Evolutionary conservation across 208 protist genomes (phyloP), one percentile per base, ranked within the genome.

Genomic region (Acanthamoeba sp.): DNA sequence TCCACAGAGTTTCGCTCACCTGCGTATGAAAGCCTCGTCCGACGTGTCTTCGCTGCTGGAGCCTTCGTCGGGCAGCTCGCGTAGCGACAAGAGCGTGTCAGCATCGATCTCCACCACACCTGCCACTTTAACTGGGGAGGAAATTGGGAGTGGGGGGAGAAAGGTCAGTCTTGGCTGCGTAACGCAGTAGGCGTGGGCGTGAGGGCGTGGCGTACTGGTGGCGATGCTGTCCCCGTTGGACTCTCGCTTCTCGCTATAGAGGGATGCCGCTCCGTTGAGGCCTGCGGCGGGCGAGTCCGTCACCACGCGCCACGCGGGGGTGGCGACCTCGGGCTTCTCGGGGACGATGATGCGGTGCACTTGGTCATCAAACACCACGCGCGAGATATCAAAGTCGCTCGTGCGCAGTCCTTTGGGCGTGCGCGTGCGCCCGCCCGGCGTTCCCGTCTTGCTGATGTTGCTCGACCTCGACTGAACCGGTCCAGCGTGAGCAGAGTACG

Each of bases 1-100:
- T 48, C 24, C 50, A 22, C 48, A 24, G 18, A 55, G 50, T n/a
- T n/a, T n/a, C n/a, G 29, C 40, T 7, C 64, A 64, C 52, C 82
- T 89, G 48, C 34, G n/a, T 34, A 14, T 40, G 42, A 89, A 89
- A 27, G 82, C 82, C 52, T 89, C 82, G 82, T 89, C 82, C 4
- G 82, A 89, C 16, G 82, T 89, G 29, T 89, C 82, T 29, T 89
- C 82, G 82, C 82, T 89, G 52, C 82, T 89, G 20, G 50, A 66
- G 24, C 52, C 82, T 36, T 89, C 82, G 34, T 89, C 82, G 48
- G 55, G 55, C 62, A 40, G n/a, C 7, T 89, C 82, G 52, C 29
- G 62, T 29, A 40, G 40, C 24, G 40, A 40, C 38, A 22, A 9
- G 7, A 50, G 71, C 0, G 34, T 48, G 20, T 36, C n/a, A 38